A percentile compares a stretch with the other conserved stretches of the same genome.
phyloP scores from a whole-genome alignment of 805 yeast genomes.

The Kluyveromyces dobzhanskii region DNA sequence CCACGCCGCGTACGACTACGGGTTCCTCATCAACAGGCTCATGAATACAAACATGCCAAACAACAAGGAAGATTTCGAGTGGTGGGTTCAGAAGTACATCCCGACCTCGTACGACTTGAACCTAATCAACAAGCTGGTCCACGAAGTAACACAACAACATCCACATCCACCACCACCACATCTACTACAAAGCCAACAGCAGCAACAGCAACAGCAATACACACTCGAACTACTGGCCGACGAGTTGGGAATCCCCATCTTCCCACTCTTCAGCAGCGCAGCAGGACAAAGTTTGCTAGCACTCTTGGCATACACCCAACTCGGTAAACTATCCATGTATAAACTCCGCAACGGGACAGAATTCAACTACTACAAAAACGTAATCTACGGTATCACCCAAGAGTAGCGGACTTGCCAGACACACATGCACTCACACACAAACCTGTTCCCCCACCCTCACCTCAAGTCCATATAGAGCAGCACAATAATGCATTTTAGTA shows the following conservation, averaged over 20 bases:
- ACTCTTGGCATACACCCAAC: constrained; percentile 56
- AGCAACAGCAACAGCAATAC: constrained; percentile 14
- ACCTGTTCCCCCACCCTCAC: too few species aligned
- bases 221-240: constrained; percentile 56
- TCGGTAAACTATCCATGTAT: constrained; percentile 30
- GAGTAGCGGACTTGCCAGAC: constrained; percentile 15
- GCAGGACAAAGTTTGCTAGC: constrained; percentile 59
- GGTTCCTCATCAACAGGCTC: constrained; percentile 72
- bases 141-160: constrained; percentile 20
- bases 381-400: constrained; percentile 40
- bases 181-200: constrained; percentile 6
- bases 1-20: constrained; percentile 92
- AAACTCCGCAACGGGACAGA: constrained; percentile 29
- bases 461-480: too few species aligned
- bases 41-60: constrained; percentile 72
- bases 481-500: too few species aligned
- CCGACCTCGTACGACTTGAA: constrained; percentile 83
- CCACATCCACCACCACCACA: constrained; percentile 15
- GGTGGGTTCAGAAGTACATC: constrained; percentile 64
- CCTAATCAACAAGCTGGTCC: constrained; percentile 32
- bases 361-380: constrained; percentile 38
- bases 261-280: constrained; percentile 45
- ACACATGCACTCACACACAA: too few species aligned
- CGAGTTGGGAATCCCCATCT: constrained; percentile 58
- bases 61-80: constrained; percentile 67